Base-by-base conservation (phyloP, 1,284 basidiomycete genomes). In the Cryptococcus neoformans region DNA sequence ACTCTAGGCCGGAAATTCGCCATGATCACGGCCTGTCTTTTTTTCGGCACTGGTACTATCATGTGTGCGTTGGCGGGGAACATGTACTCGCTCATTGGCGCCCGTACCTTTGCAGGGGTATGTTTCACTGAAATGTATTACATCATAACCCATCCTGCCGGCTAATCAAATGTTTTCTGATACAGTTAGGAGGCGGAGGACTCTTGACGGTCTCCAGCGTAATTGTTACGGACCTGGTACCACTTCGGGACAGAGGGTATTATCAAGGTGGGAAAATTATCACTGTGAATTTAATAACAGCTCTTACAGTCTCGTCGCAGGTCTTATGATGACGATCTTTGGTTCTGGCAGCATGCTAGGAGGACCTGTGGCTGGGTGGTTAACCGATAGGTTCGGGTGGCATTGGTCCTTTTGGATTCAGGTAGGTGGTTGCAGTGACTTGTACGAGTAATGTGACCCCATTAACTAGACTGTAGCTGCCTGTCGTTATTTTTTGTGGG, bases 301-400 rank as follows among this genome's bases (percentile, higher is more conserved):
- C 36, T 1, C 44, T 3, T 40, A 44, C 10, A 9, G 47, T 36
- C n/a, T 28, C 3, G 6, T 28, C 44, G 0, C 14, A 70, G 70
- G 72, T 17, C 62, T 74, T 44, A 76, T 77, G 73, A 77, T 78
- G 77, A 67, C 67, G n/a, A 57, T 77, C 49, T 78, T 78, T 49
- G 77, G 75, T 2, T 46, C 66, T 7, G 76, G 76, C 1, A 65
- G 69, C 1, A 70, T 70, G 52, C 28, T 75, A 8, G 77, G 77
- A 14, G 77, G 77, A 44, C 76, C 77, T 0, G 46, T 73, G 0
- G 59, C 71, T 4, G 78, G 78, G 2, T 69, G 64, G 63, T 54
- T 79, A 35, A 65, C 70, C 6, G 76, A 78, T 61, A 59, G 49
- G 12, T 70, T 67, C 44, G 69, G 67, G 7, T 79, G 77, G 76